phyloP scores from a whole-genome alignment of 2,329 filamentous ascomycete species.

The Aspergillus persii region DNA sequence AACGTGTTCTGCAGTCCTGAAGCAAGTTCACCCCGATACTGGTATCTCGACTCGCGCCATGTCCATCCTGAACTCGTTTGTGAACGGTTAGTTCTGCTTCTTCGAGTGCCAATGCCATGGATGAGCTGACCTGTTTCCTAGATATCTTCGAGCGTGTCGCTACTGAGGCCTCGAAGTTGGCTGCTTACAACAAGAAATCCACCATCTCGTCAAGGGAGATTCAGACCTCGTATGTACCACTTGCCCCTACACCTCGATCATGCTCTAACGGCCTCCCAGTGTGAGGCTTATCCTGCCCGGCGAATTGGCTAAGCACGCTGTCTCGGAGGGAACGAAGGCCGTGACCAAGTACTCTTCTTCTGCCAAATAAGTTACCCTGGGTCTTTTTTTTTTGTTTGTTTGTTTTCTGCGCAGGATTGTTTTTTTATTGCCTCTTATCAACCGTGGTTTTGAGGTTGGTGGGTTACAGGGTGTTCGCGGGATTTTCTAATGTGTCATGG shows the following conservation, averaged over 20 bases:
- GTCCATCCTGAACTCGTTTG: constrained; percentile 99
- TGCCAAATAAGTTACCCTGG: constrained; percentile 77
- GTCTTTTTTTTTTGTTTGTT: constrained; percentile 57
- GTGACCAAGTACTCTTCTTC: constrained; percentile 99
- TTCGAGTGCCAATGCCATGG: no score
- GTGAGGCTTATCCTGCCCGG: constrained; percentile 96
- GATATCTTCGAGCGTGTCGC: constrained; percentile 99
- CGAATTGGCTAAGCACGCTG: constrained; percentile 98
- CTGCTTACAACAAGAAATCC: constrained; percentile 99
- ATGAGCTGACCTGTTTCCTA: constrained; percentile 33
- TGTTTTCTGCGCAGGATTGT: constrained; percentile 55
- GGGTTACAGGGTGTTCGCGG: constrained; percentile 46
- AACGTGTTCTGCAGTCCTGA: constrained; percentile 69
- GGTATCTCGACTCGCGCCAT: constrained; percentile 99
- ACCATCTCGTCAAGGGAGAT: constrained; percentile 99
- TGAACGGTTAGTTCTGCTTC: constrained; percentile 71
- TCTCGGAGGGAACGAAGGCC: constrained; percentile 99
- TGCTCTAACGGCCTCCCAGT: constrained; percentile 42
- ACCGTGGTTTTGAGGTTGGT: constrained; percentile 43
- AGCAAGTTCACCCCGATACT: constrained; percentile 99
- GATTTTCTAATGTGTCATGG: constrained; percentile 49
- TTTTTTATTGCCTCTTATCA: constrained; percentile 42
- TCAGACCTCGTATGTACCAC: constrained; percentile 74
- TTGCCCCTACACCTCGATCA: neutral
- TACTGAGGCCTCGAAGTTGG: constrained; percentile 97